phyloP scores from a whole-genome alignment of 192 early-diverging fungal genomes.

The Linnemannia zychae region DNA sequence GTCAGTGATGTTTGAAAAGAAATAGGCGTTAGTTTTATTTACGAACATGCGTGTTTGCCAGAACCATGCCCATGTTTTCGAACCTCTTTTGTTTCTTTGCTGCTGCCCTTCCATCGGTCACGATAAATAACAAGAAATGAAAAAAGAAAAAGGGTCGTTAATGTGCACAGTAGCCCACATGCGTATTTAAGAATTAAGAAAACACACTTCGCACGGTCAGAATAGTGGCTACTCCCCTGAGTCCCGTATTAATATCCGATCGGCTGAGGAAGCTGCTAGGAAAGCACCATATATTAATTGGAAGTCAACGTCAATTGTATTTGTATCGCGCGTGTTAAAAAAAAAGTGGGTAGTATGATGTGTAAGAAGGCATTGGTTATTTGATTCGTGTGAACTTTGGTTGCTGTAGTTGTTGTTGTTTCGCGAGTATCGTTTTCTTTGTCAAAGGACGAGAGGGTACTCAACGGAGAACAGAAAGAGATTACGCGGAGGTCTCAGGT shows the following conservation, averaged over 20 bases:
- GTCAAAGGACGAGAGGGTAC: background rate
- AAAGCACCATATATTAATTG: background rate
- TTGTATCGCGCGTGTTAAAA: background rate
- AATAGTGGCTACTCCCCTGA: background rate
- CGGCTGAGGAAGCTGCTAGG: conserved; percentile 4
- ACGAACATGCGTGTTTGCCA: too few relatives aligned
- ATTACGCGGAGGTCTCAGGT: background rate
- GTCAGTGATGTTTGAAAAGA: too few relatives aligned
- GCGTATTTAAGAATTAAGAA: background rate
- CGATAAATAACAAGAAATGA: background rate
- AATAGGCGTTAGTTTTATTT: too few relatives aligned
- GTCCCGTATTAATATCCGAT: background rate
- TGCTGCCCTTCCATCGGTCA: background rate
- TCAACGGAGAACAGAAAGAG: background rate
- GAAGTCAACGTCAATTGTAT: background rate
- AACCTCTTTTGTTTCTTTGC: background rate
- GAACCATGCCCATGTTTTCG: too few relatives aligned
- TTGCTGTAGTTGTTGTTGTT: background rate
- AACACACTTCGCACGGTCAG: background rate
- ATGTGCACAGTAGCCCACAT: background rate
- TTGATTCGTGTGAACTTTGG: background rate
- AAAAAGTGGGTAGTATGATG: background rate
- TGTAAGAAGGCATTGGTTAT: background rate
- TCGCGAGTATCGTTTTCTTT: background rate
- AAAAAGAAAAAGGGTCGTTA: background rate